Percentiles rank a stretch among this genome's conserved stretches.
Conservation (phyloP, 768 basidiomycete genomes). For the Trametes maxima region DNA sequence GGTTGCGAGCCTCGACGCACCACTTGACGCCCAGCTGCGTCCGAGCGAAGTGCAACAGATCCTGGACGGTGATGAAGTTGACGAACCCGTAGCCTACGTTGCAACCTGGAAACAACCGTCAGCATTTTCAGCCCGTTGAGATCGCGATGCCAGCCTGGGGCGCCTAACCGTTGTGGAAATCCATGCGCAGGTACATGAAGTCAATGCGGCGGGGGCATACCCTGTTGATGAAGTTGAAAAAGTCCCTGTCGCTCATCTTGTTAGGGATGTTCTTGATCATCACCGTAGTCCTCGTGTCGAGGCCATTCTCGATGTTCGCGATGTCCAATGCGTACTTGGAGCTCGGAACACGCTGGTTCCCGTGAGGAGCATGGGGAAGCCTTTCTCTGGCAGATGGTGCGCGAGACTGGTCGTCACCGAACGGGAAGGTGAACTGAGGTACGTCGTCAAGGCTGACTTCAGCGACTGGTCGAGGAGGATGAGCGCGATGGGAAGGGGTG, state of each 20-base stretch:
- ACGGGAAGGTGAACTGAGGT: constrained; percentile 14
- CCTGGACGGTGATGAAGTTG: constrained; percentile 81
- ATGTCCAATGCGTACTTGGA: constrained; percentile 64
- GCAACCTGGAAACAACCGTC: constrained; percentile 49
- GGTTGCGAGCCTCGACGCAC: constrained; percentile 41
- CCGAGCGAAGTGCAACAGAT: constrained; percentile 76
- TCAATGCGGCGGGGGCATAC: constrained; percentile 80
- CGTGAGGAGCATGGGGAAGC: background rate
- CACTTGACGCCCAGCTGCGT: constrained; percentile 79
- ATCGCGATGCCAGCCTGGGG: background rate
- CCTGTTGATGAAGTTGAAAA: constrained; percentile 65
- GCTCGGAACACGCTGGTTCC: constrained; percentile 11
- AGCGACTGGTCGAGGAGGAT: background rate
- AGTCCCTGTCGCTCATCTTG: constrained; percentile 80
- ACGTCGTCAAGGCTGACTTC: background rate
- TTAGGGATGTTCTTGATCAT: constrained; percentile 95
- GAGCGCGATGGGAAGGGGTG: constrained; percentile 4
- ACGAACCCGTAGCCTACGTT: constrained; percentile 88
- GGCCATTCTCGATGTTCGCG: constrained; percentile 70
- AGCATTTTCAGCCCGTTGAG: background rate
- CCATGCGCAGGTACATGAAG: constrained; percentile 87
- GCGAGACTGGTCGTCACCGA: background rate
- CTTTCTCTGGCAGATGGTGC: background rate
- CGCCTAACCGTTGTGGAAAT: constrained; percentile 72
- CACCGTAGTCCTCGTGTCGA: constrained; percentile 81